phyloP scores from a whole-genome alignment of 2,329 filamentous ascomycete species.

The Aspergillus quadrilineatus region DNA sequence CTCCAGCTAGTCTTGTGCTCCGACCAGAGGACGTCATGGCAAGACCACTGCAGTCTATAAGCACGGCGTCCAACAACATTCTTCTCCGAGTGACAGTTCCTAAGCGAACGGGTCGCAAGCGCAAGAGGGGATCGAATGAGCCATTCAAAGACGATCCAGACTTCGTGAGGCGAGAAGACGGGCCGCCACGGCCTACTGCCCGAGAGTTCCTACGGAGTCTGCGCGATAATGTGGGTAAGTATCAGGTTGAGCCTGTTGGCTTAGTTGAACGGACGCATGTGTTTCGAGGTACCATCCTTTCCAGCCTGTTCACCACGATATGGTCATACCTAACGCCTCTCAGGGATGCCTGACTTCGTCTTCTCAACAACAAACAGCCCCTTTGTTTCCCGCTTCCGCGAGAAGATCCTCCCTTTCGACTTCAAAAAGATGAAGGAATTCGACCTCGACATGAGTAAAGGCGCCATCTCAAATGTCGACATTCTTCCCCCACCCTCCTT shows the following conservation, averaged over 20 bases:
- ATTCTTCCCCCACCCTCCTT: conserved; percentile 79
- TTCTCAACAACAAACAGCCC: conserved; percentile 67
- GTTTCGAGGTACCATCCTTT: conserved; percentile 64
- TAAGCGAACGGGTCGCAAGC: conserved; percentile 79
- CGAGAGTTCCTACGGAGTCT: conserved; percentile 50
- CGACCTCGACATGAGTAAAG: conserved; percentile 63
- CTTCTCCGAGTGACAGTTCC: conserved; percentile 84
- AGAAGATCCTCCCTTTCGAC: conserved; percentile 69
- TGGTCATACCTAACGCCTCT: conserved; percentile 1
- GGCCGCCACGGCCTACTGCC: conserved; percentile 23
- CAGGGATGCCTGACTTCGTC: conserved; percentile 79
- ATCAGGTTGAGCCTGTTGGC: conserved; percentile 69
- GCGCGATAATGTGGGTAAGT: conserved; percentile 67
- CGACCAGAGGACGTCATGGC: conserved; percentile 76
- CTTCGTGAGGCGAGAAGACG: conserved; percentile 21
- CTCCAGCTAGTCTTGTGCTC: conserved; percentile 67
- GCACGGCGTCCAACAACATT: conserved; percentile 75
- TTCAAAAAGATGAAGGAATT: conserved; percentile 63
- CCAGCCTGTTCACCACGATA: neutral
- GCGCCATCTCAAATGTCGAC: conserved; percentile 61
- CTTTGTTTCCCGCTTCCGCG: conserved; percentile 69
- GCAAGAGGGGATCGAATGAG: conserved; percentile 72
- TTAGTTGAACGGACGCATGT: conserved; percentile 77
- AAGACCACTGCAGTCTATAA: conserved; percentile 74
- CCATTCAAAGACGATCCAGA: conserved; percentile 57